Conservation (phyloP, 495 filamentous ascomycete species). For the Achaetomiella virescens region DNA sequence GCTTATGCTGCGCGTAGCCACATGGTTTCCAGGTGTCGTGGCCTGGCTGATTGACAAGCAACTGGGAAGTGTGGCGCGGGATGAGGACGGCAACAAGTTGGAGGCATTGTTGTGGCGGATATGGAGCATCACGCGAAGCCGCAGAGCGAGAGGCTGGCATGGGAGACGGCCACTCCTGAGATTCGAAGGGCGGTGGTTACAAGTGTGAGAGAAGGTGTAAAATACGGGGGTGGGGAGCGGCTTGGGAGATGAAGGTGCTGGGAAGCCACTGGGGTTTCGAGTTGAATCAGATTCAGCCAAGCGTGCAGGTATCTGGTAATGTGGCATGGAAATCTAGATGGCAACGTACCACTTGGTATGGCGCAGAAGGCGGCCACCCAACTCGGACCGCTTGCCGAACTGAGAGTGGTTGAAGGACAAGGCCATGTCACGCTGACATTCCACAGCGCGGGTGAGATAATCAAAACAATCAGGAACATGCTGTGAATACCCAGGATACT, state of each 20-base stretch:
- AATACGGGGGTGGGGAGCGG: not conserved
- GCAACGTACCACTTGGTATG: not conserved
- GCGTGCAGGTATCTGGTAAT: not conserved
- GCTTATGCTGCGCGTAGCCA: not conserved
- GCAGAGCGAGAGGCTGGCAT: not conserved
- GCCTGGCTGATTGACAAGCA: conserved; percentile 1
- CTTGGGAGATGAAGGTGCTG: conserved; percentile 3
- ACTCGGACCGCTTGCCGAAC: not conserved
- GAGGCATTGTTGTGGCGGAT: not conserved
- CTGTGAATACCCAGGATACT: no score
- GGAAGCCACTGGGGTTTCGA: conserved; percentile 2
- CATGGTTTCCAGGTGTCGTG: not conserved
- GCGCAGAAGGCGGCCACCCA: not conserved
- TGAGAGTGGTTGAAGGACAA: not conserved
- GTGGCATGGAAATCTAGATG: conserved; percentile 5
- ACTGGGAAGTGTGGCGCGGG: not conserved
- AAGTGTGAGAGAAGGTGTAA: conserved; percentile 3
- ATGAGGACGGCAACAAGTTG: conserved; percentile 1
- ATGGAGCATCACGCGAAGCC: not conserved
- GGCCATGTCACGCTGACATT: conserved; percentile 3
- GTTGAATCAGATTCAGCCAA: not conserved
- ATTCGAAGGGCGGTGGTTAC: not conserved
- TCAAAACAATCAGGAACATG: not conserved
- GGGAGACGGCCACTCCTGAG: not conserved
- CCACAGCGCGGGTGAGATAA: not conserved